Percentiles rank a stretch among this genome's conserved stretches.
Evolutionary conservation across 2,329 filamentous ascomycete genomes (phyloP).

Genomic region (Monilinia vaccinii-corymbosi): DNA sequence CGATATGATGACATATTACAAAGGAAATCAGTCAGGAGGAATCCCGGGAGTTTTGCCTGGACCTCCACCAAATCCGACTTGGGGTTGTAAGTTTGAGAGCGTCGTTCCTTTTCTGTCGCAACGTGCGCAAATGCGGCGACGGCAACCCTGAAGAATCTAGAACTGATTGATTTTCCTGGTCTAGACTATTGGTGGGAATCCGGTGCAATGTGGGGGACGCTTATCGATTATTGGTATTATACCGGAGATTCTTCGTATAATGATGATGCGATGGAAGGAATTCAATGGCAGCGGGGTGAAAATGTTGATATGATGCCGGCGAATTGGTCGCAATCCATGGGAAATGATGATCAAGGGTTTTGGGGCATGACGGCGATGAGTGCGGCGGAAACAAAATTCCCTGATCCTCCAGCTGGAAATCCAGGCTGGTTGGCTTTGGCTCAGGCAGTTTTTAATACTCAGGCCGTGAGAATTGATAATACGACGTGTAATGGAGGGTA

Average conservation of each 20-base stretch:
- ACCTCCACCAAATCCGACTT: constrained; percentile 31
- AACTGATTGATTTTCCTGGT: background rate
- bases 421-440: constrained; percentile 72
- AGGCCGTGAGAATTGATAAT: constrained; percentile 61
- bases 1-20: constrained; percentile 35
- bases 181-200: constrained; percentile 51
- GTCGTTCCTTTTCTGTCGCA: constrained; percentile 1
- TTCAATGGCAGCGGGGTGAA: constrained; percentile 49
- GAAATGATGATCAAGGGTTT: constrained; percentile 44
- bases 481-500: constrained; percentile 55
- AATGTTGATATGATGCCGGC: constrained; percentile 49
- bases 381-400: constrained; percentile 68
- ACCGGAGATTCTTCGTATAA: constrained; percentile 51
- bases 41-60: constrained; percentile 42
- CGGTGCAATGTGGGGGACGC: constrained; percentile 50
- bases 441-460: constrained; percentile 74
- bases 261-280: constrained; percentile 41
- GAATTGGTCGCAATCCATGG: constrained; percentile 33
- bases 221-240: constrained; percentile 55
- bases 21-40: constrained; percentile 31
- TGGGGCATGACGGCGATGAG: constrained; percentile 78
- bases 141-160: background rate
- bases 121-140: background rate
- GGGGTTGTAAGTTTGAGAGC: constrained; percentile 24
- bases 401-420: constrained; percentile 51